Evolutionary conservation across 441 rosid species (phyloP), one percentile per base, ranked within the genome.

Genomic region (Erysimum cheiri): DNA sequence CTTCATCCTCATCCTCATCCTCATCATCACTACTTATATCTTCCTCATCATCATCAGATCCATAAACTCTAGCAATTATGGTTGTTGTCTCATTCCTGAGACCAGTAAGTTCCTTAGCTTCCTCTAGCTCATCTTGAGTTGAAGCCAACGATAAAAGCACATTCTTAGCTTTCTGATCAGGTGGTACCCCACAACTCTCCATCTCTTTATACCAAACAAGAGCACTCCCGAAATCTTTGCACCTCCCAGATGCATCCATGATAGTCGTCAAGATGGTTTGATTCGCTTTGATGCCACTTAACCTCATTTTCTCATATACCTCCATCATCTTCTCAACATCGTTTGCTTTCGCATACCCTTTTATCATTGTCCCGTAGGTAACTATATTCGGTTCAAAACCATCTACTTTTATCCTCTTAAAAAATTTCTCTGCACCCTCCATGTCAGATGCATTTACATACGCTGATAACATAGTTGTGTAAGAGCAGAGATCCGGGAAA

Each of bases 101-200:
- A 56, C 95, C 96, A 5, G 81, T 70, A 46, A 88, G 78, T 73
- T 78, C 81, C 50, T 84, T 78, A 44, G 96, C 93, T 80, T 94
- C 97, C 28, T 78, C 69, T 8, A 63, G 75, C 64, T 94, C 96
- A 64, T 87, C 90, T 4, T 74, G 82, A 44, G 87, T 86, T 75
- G 80, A 80, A 13, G 96, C 96, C 73, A 91, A 80, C 17, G 96
- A 88, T 39, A 90, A 75, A 13, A 94, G 90, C 58, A 91, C 81
- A 77, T 87, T 94, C 80, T 90, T 90, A n/a, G 99, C 96, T 78
- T 92, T 94, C 82, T 82, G 87, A 80, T 94, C 97, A 29, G 98
- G 88, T 60, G 80, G 79, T 58, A 84, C 58, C 19, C 93, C 88
- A 64, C 69, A 52, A 50, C 76, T 72, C 76, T 81, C 93, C 96